A percentile compares a stretch with the other conserved stretches of the same genome.
Conservation (phyloP, 208 protist genomes). For the Trypanosoma conorhini region DNA sequence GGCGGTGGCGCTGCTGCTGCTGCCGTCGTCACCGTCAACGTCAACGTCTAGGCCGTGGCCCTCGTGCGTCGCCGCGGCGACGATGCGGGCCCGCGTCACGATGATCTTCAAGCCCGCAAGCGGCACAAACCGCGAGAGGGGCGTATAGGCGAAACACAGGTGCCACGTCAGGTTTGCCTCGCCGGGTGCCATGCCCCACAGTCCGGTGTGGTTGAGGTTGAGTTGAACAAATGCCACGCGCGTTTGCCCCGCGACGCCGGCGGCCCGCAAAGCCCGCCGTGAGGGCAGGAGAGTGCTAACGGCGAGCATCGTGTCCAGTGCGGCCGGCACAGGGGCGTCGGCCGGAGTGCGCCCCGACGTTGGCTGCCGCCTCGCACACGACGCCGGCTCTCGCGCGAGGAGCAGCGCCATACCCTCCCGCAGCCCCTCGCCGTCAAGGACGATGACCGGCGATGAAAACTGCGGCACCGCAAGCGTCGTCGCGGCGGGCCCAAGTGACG, state of each 20-base stretch:
- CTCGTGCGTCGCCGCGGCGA: constrained; percentile 26
- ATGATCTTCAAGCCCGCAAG: constrained; percentile 41
- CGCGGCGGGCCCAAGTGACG: background rate
- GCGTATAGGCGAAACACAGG: constrained; percentile 60
- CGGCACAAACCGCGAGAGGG: constrained; percentile 41
- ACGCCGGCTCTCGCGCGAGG: constrained; percentile 31
- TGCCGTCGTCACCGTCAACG: background rate
- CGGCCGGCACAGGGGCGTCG: constrained; percentile 19
- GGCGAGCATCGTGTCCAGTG: constrained; percentile 62
- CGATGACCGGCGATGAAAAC: constrained; percentile 61
- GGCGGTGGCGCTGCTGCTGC: background rate
- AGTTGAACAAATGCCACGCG: constrained; percentile 55
- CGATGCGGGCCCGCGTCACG: constrained; percentile 44
- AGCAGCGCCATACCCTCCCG: constrained; percentile 61
- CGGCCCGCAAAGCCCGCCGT: constrained; percentile 5
- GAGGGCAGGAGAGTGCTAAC: constrained; percentile 43
- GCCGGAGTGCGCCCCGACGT: constrained; percentile 15
- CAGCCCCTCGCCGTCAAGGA: constrained; percentile 50
- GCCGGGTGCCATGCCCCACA: constrained; percentile 47
- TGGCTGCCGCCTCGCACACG: constrained; percentile 44
- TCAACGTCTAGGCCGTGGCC: constrained; percentile 4
- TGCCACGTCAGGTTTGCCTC: constrained; percentile 43
- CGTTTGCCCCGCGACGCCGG: background rate
- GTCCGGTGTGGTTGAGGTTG: constrained; percentile 70
- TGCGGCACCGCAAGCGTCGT: constrained; percentile 40